Percentiles rank a stretch among this genome's conserved stretches.
phyloP scores from a whole-genome alignment of 2,329 filamentous ascomycete species.

The Colletotrichum sp. region DNA sequence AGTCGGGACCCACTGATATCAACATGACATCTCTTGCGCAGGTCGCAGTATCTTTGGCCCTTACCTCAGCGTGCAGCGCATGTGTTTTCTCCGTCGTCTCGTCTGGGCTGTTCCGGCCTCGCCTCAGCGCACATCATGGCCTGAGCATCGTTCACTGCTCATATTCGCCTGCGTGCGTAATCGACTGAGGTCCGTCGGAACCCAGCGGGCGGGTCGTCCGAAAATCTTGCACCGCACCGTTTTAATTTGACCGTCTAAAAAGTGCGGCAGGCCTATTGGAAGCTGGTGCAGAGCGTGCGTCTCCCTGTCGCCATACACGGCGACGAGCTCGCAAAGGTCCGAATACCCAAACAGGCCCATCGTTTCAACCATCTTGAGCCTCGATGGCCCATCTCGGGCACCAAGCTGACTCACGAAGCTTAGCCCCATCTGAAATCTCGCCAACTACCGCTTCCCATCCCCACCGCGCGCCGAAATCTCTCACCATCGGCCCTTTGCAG shows the following conservation, averaged over 20 bases:
- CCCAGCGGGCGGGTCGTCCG: neutral
- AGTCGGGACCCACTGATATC: slow-evolving; percentile 18
- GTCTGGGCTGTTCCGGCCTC: neutral
- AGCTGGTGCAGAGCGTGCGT: neutral
- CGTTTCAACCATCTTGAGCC: slow-evolving; percentile 5
- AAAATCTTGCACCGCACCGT: neutral
- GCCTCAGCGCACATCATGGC: slow-evolving; percentile 8
- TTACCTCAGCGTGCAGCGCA: neutral
- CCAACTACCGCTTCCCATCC: slow-evolving; percentile 13
- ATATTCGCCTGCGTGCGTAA: neutral
- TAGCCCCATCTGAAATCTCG: slow-evolving; percentile 12
- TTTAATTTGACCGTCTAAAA: neutral
- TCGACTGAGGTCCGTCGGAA: slow-evolving; percentile 3
- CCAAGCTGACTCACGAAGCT: slow-evolving; percentile 15
- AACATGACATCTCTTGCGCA: slow-evolving; percentile 12
- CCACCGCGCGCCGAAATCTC: slow-evolving; percentile 8
- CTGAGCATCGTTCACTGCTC: slow-evolving; percentile 9
- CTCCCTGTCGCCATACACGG: neutral
- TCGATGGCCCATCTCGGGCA: slow-evolving; percentile 14
- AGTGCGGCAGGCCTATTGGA: neutral
- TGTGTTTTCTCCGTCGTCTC: neutral
- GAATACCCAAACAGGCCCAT: slow-evolving; percentile 3
- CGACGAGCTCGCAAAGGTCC: neutral
- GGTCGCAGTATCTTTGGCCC: neutral
- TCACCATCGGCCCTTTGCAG: slow-evolving; percentile 21